Conservation (phyloP, 352 stramenopile genomes). For the Globisporangium barbulae region DNA sequence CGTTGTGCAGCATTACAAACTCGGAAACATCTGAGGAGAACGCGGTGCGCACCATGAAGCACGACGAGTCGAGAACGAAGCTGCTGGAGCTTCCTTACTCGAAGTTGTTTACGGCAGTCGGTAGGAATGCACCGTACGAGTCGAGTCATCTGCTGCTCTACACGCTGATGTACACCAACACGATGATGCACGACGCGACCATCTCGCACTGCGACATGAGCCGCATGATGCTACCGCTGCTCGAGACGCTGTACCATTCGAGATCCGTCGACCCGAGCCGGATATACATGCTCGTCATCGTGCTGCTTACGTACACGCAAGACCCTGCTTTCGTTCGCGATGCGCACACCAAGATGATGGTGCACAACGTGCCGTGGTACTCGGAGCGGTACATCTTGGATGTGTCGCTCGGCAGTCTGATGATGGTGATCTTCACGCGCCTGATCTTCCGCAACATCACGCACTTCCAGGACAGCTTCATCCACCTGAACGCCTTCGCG, state of each 20-base stretch:
- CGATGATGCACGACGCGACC: conserved; percentile 46
- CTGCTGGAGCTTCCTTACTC: conserved; percentile 39
- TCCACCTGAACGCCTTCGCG: conserved; percentile 75
- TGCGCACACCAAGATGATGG: conserved; percentile 58
- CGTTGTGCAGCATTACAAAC: conserved; percentile 43
- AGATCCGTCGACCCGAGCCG: conserved; percentile 56
- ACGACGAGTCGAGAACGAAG: conserved; percentile 26
- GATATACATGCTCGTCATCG: conserved; percentile 73
- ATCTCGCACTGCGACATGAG: conserved; percentile 44
- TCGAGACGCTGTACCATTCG: conserved; percentile 71
- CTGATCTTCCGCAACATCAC: conserved; percentile 79
- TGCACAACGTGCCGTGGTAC: conserved; percentile 71
- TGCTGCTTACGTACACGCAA: conserved; percentile 67
- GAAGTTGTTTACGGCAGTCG: conserved; percentile 49
- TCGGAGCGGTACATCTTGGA: conserved; percentile 77
- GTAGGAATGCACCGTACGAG: conserved; percentile 57
- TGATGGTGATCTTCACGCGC: conserved; percentile 77
- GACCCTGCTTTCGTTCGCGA: conserved; percentile 53
- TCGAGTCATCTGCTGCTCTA: conserved; percentile 72
- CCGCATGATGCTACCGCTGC: conserved; percentile 52
- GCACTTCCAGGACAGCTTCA: conserved; percentile 74
- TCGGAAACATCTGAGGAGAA: conserved; percentile 18
- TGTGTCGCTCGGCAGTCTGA: conserved; percentile 65
- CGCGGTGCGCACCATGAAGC: conserved; percentile 19
- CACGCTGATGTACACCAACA: conserved; percentile 63